Percentiles rank a stretch among this genome's conserved stretches.
Conservation (phyloP, 2,329 filamentous ascomycete genomes). For the Colletotrichum sp. region DNA sequence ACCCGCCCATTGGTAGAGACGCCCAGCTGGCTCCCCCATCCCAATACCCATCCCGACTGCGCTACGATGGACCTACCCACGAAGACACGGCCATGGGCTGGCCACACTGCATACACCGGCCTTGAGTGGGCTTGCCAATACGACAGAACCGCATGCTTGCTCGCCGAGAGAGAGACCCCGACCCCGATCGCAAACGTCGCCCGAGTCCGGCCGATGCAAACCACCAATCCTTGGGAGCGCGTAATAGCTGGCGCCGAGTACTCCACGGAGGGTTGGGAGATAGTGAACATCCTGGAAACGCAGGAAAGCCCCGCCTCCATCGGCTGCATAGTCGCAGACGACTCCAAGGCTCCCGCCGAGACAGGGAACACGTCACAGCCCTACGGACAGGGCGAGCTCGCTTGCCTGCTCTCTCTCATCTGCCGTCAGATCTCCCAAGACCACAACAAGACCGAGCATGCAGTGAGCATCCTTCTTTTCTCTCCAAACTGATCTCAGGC, state of each 20-base stretch:
- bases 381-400: not conserved
- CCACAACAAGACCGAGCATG: not conserved
- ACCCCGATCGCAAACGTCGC: not conserved
- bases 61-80: not conserved
- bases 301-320: not conserved
- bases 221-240: not conserved
- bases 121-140: not conserved
- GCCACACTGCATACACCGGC: not conserved
- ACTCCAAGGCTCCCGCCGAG: not conserved
- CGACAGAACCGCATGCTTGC: not conserved
- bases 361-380: not conserved
- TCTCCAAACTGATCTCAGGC: not conserved
- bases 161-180: not conserved
- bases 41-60: not conserved
- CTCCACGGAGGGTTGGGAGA: not conserved
- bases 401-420: not conserved
- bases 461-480: not conserved
- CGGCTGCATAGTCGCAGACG: not conserved
- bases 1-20: not conserved
- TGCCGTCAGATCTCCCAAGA: not conserved
- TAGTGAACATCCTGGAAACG: not conserved
- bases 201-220: not conserved
- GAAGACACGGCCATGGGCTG: not conserved
- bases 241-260: not conserved
- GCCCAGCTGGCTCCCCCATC: not conserved